phyloP scores from a whole-genome alignment of 2,329 filamentous ascomycete species.

The Hypoxylon sp. region DNA sequence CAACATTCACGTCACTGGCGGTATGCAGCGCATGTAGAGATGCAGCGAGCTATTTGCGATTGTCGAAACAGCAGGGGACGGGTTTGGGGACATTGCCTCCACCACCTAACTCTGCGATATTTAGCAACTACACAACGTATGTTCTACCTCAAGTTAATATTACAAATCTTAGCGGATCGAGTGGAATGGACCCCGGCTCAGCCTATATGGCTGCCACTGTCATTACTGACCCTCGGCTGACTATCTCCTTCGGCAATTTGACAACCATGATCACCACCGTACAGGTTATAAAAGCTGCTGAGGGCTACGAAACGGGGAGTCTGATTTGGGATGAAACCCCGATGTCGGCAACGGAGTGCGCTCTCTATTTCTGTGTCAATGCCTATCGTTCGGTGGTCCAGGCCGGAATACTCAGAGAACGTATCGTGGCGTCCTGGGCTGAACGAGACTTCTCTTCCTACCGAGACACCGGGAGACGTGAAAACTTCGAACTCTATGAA shows the following conservation, averaged over 20 bases:
- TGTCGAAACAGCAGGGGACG: constrained; percentile 3
- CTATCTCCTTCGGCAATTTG: constrained; percentile 28
- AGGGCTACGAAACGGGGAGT: constrained; percentile 8
- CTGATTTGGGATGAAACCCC: constrained; percentile 34
- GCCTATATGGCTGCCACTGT: constrained; percentile 23
- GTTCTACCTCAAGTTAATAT: constrained; percentile 31
- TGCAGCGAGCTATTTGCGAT: constrained; percentile 22
- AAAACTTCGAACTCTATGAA: constrained; percentile 22
- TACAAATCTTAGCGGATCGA: constrained; percentile 13
- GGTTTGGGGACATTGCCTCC: constrained; percentile 16
- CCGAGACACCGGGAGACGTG: background rate
- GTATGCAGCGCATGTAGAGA: constrained; percentile 43
- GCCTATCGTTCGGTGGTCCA: constrained; percentile 33
- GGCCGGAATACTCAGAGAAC: constrained; percentile 20
- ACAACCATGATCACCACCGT: constrained; percentile 30
- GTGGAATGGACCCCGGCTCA: background rate
- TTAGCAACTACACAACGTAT: constrained; percentile 16
- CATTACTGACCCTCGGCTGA: constrained; percentile 28
- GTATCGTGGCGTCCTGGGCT: constrained; percentile 30
- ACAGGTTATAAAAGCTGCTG: constrained; percentile 22
- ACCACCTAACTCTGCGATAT: background rate
- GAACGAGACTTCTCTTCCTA: constrained; percentile 28
- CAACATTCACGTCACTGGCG: constrained; percentile 35
- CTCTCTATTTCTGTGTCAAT: constrained; percentile 42
- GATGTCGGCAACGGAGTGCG: constrained; percentile 44